These are phyloP conservation scores for Candida stauntonica DNA, from an alignment of 805 yeast genomes.

Conservation along the genomic window DNA sequence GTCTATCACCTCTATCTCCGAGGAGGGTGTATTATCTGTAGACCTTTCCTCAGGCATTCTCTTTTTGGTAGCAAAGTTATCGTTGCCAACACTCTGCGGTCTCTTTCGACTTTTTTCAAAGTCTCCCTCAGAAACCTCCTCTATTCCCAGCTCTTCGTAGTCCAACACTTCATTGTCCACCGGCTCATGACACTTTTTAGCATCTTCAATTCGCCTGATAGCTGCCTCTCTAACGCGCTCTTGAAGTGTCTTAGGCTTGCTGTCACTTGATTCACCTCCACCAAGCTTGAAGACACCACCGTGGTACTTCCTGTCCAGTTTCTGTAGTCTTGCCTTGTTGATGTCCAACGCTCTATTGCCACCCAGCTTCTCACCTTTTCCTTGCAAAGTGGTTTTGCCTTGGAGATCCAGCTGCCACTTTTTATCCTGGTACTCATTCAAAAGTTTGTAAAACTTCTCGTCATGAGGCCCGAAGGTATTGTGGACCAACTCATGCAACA, in stretches of 20 bases:
- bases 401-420: slow-evolving; percentile 37
- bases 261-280: not conserved
- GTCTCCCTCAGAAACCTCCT: slow-evolving; percentile 13
- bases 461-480: slow-evolving; percentile 81
- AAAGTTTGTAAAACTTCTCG: slow-evolving; percentile 54
- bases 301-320: slow-evolving; percentile 27
- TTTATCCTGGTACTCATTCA: slow-evolving; percentile 49
- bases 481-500: slow-evolving; percentile 87
- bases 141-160: slow-evolving; percentile 39
- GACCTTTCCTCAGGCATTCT: not conserved
- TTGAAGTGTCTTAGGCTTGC: slow-evolving; percentile 29
- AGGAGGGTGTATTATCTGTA: not conserved
- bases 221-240: slow-evolving; percentile 57
- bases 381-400: slow-evolving; percentile 23
- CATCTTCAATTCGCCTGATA: slow-evolving; percentile 51
- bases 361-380: slow-evolving; percentile 17
- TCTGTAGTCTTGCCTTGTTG: slow-evolving; percentile 39
- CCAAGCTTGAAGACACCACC: slow-evolving; percentile 17
- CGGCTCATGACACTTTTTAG: slow-evolving; percentile 40
- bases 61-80: not conserved
- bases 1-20: slow-evolving; percentile 8
- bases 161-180: slow-evolving; percentile 34
- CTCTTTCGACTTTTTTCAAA: slow-evolving; percentile 1
- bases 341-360: slow-evolving; percentile 27
- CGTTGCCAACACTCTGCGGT: not conserved